phyloP scores from a whole-genome alignment of 2,329 filamentous ascomycete genomes.

The Venturia carpophila region DNA sequence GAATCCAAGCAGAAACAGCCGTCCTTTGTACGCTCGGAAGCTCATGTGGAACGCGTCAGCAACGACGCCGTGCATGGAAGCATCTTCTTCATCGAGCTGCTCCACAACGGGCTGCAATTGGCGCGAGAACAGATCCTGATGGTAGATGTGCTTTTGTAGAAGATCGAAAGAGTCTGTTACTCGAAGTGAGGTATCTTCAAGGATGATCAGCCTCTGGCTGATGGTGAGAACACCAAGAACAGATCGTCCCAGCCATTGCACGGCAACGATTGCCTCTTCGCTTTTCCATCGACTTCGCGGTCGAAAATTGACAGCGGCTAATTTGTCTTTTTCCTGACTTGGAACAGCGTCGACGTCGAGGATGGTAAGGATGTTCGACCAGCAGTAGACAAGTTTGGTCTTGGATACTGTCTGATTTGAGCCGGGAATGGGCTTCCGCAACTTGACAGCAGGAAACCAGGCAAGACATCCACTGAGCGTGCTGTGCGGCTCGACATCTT shows the following conservation, averaged over 20 bases:
- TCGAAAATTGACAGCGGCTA: slow-evolving; percentile 69
- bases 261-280: slow-evolving; percentile 89
- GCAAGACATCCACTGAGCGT: slow-evolving; percentile 89
- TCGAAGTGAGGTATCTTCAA: slow-evolving; percentile 81
- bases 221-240: slow-evolving; percentile 89
- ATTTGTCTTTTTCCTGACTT: slow-evolving; percentile 64
- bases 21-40: slow-evolving; percentile 88
- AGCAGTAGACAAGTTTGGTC: slow-evolving; percentile 91
- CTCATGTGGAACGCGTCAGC: slow-evolving; percentile 98
- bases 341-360: slow-evolving; percentile 73
- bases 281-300: slow-evolving; percentile 84
- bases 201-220: slow-evolving; percentile 82
- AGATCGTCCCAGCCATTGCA: slow-evolving; percentile 93
- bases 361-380: slow-evolving; percentile 95
- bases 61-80: slow-evolving; percentile 88
- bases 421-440: slow-evolving; percentile 66
- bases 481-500: slow-evolving; percentile 82
- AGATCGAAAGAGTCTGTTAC: slow-evolving; percentile 94
- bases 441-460: slow-evolving; percentile 93
- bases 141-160: slow-evolving; percentile 85
- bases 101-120: slow-evolving; percentile 82
- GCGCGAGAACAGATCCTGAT: slow-evolving; percentile 79
- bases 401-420: slow-evolving; percentile 63
- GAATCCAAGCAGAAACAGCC: slow-evolving; percentile 86
- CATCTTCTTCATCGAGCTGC: slow-evolving; percentile 76